Evolutionary conservation across 2,329 filamentous ascomycete species (phyloP), one percentile per base, ranked within the genome.

Genomic region (Cytospora leucostoma): DNA sequence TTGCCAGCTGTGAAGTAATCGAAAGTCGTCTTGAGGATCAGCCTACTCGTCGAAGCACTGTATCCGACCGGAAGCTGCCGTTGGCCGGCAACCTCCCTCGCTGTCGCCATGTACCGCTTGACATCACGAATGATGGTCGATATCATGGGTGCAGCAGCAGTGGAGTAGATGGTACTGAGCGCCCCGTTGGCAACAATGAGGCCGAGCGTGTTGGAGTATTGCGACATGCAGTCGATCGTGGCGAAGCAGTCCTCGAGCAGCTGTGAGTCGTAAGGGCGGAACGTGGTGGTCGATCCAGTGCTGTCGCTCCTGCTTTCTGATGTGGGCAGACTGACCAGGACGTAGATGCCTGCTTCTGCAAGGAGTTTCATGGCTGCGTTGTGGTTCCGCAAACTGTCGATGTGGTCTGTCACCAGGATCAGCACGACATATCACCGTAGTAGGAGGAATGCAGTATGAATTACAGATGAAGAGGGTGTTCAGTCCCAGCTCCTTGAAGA

Each of bases 141-240:
- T 50, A 72, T 57, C 15, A 70, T 57, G 32, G 64, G 63, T 4
- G 68, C 72, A 0, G 59, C 57, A 21, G n/a, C 19, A 0, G 68
- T 68, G 17, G 54, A 54, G 13, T 21, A 47, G 13, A 50, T 15
- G 10, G 59, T 59, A 59, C 62, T 66, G 38, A 73, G 64, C 35
- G 65, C 59, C 15, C 68, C 66, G 40, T 67, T 67, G 27, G 69
- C 68, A 13, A 69, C 62, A 38, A 71, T 49, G 12, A 72, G 49
- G 13, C 72, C 72, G 0, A 74, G 66, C 1, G 70, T 71, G 63
- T 74, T 74, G 47, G 63, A 32, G 55, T 74, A 73, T 10, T 58
- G 63, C 3, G 69, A 62, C 68, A 74, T 67, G 32, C 59, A 64
- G 52, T 73, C 71, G 12, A 73, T 63, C 4, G 64, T 66, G 7